A percentile compares a stretch with the other conserved stretches of the same genome.
These are phyloP conservation scores for Pleodorina starrii DNA, from an alignment of 139 green algal genomes.

Conservation along the genomic window DNA sequence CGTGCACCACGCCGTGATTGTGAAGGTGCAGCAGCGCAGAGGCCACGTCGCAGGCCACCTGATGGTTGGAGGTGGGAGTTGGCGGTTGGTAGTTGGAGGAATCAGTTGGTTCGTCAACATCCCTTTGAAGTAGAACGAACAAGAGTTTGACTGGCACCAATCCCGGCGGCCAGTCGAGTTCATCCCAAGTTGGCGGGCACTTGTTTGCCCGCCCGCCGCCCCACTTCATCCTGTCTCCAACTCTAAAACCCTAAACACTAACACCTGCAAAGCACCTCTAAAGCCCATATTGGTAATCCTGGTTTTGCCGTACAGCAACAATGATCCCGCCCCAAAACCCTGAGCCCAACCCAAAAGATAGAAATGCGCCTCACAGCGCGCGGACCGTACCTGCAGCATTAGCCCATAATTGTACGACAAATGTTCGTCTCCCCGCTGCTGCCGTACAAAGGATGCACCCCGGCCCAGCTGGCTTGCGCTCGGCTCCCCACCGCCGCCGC, in stretches of 20 bases:
- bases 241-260: too few relatives aligned
- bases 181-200: too few relatives aligned
- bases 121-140: too few relatives aligned
- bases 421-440: neutral
- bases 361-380: neutral
- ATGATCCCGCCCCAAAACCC: too few relatives aligned
- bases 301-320: too few relatives aligned
- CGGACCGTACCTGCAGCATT: slow-evolving; percentile 31
- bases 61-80: neutral
- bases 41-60: slow-evolving; percentile 35
- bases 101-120: too few relatives aligned
- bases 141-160: too few relatives aligned
- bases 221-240: too few relatives aligned
- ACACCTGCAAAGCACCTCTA: neutral
- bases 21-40: slow-evolving; percentile 37
- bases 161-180: too few relatives aligned
- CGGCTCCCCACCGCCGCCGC: neutral
- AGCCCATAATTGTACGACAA: slow-evolving; percentile 30
- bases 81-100: neutral
- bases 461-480: neutral
- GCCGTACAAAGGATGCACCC: neutral
- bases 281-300: too few relatives aligned
- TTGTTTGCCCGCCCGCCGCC: too few relatives aligned
- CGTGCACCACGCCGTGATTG: slow-evolving; percentile 22
- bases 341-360: too few relatives aligned